Base-by-base conservation (phyloP, 169 alveolate species). In the Eimeria necatrix region DNA sequence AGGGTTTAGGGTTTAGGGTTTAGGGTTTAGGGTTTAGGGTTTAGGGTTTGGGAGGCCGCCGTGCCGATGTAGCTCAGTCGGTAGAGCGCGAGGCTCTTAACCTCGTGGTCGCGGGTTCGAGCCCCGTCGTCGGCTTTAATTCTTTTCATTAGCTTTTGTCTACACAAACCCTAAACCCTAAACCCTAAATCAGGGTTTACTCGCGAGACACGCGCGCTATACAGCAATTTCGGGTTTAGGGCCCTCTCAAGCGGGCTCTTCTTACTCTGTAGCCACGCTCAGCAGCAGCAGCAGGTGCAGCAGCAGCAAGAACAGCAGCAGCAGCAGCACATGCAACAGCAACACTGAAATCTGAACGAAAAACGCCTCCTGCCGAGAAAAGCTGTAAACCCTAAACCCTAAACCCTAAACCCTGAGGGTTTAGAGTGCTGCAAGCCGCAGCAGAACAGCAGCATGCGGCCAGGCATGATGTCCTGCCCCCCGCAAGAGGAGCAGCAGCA, bases 41-140 rank as follows among this genome's bases (percentile, higher is more conserved):
- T 76, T 76, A 76, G 87, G 87, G 87, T 48, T 46, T 76, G 41
- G 41, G 41, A 32, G 41, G 2, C 41, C 0, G 41, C 41, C 41
- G 41, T 32, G 98, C 97, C 71, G 90, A 52, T 71, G 94, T 99
- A 99, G 99, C 99, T 98, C 99, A 99, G 99, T 99, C 99, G 99
- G 99, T 98, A 99, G 99, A 99, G 99, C 99, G 99, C 99, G 97
- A 98, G 99, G 98, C 99, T 98, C 99, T 99, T 98, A 99, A 99
- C 98, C 99, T 98, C 97, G 99, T 98, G 99, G 99, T 98, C 99
- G 99, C 97, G 99, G 99, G 99, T 98, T 99, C 99, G 99, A 99
- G 99, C 99, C 99, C 99, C 99, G 94, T 71, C 94, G 88, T 89
- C 88, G 94, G 87, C 94, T 71, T 26, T 61, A 32, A 0, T 32